Percentiles rank a stretch among this genome's conserved stretches.
Evolutionary conservation across 768 basidiomycete genomes (phyloP).

Genomic region (Boletus barrowsii): DNA sequence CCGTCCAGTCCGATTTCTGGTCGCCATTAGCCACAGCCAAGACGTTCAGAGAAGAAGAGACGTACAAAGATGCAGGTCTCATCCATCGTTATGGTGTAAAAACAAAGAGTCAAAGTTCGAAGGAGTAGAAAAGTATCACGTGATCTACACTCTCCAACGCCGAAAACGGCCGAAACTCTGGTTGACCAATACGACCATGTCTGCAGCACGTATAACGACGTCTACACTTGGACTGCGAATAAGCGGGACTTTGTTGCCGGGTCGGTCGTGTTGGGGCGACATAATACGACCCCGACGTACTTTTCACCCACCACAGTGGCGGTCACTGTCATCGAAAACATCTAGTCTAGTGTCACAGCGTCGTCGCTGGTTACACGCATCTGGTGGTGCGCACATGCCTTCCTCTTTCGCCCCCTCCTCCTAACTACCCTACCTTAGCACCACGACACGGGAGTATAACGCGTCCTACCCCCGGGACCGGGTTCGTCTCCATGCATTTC

Average conservation of each 20-base stretch:
- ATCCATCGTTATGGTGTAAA: neutral
- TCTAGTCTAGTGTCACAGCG: neutral
- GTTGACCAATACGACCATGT: no score
- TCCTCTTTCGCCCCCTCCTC: neutral
- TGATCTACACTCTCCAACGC: neutral
- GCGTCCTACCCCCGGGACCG: constrained; percentile 67
- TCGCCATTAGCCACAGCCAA: neutral
- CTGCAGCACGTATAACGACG: constrained; percentile 9
- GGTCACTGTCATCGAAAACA: neutral
- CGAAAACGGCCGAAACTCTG: neutral
- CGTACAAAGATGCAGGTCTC: constrained; percentile 20
- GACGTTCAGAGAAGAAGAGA: neutral
- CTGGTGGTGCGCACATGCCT: constrained; percentile 9
- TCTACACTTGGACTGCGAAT: constrained; percentile 4
- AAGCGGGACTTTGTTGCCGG: neutral
- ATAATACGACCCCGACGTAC: neutral
- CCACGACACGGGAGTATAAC: constrained; percentile 49
- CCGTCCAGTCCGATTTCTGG: constrained; percentile 73
- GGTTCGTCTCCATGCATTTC: constrained; percentile 40
- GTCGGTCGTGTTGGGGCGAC: neutral
- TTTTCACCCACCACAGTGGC: constrained; percentile 9
- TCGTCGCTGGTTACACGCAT: constrained; percentile 14
- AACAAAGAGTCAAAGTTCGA: no score
- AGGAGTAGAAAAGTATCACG: neutral
- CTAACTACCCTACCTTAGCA: neutral